These are phyloP conservation scores for Astrothelium macrocarpum DNA, from an alignment of 495 filamentous ascomycete species.

Conservation along the genomic window DNA sequence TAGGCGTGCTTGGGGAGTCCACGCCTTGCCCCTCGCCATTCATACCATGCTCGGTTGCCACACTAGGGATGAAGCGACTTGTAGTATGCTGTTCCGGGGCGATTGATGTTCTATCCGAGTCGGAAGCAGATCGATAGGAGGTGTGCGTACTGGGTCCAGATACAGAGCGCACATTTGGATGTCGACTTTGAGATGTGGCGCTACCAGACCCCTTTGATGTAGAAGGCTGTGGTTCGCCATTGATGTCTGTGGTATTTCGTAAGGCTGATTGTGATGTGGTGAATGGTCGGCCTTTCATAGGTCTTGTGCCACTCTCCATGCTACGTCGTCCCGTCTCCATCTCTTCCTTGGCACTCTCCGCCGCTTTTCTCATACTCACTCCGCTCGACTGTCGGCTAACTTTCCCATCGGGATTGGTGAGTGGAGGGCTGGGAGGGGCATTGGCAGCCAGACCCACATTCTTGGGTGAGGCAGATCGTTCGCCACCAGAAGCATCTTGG, in stretches of 20 bases:
- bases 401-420: constrained; percentile 46
- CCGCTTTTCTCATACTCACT: constrained; percentile 26
- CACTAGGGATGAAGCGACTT: constrained; percentile 23
- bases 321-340: constrained; percentile 35
- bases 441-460: constrained; percentile 14
- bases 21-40: constrained; percentile 50
- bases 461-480: constrained; percentile 12
- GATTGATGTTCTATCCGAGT: constrained; percentile 59
- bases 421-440: constrained; percentile 55
- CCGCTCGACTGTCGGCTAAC: constrained; percentile 41
- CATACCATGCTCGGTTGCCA: background rate
- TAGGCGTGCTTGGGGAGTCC: constrained; percentile 38
- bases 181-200: constrained; percentile 15
- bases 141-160: constrained; percentile 19
- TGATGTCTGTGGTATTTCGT: constrained; percentile 16
- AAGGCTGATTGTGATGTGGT: constrained; percentile 26
- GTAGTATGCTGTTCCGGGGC: constrained; percentile 47
- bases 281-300: constrained; percentile 28
- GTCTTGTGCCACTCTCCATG: constrained; percentile 20
- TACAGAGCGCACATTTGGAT: background rate
- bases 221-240: constrained; percentile 19
- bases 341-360: constrained; percentile 32
- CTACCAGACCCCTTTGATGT: constrained; percentile 19
- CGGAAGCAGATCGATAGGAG: constrained; percentile 34
- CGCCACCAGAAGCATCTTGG: constrained; percentile 32